These are phyloP conservation scores for Fomitopsis serialis DNA, from an alignment of 768 basidiomycete genomes.

Conservation along the genomic window DNA sequence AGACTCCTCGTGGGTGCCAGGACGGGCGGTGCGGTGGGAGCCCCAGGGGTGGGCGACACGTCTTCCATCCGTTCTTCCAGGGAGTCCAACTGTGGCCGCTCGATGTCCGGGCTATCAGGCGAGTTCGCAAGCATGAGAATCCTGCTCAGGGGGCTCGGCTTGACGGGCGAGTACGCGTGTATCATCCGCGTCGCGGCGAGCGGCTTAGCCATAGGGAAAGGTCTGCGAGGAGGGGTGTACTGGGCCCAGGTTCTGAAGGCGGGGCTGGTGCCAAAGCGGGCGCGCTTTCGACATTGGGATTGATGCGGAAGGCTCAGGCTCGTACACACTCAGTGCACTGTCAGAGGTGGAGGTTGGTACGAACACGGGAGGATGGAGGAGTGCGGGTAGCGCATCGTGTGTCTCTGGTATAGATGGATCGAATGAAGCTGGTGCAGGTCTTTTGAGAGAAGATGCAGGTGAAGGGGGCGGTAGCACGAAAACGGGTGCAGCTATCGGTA, in stretches of 20 bases:
- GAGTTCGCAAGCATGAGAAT: conserved; percentile 71
- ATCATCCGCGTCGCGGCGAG: conserved; percentile 55
- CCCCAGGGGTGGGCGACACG: conserved; percentile 7
- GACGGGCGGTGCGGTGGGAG: conserved; percentile 7
- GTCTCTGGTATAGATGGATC: conserved; percentile 1
- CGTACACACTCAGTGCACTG: not conserved
- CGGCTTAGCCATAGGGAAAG: conserved; percentile 71
- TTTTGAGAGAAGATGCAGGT: conserved; percentile 52
- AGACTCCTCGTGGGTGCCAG: conserved; percentile 13
- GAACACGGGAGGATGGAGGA: not conserved
- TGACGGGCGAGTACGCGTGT: conserved; percentile 78
- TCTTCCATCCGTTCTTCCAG: conserved; percentile 18
- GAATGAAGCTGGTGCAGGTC: conserved; percentile 17
- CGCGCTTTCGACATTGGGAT: not conserved
- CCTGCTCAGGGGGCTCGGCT: conserved; percentile 75
- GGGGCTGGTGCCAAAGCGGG: not conserved
- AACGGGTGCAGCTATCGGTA: conserved; percentile 53
- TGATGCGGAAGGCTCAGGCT: not conserved
- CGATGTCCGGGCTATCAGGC: conserved; percentile 17
- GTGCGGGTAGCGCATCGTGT: not conserved
- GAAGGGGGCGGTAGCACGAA: conserved; percentile 80
- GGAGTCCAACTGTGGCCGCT: conserved; percentile 10
- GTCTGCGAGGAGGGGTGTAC: conserved; percentile 32
- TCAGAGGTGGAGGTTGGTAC: not conserved
- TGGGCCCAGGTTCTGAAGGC: conserved; percentile 8